Conservation (phyloP, 2,329 filamentous ascomycete species). For the Hypoxylon sp. region DNA sequence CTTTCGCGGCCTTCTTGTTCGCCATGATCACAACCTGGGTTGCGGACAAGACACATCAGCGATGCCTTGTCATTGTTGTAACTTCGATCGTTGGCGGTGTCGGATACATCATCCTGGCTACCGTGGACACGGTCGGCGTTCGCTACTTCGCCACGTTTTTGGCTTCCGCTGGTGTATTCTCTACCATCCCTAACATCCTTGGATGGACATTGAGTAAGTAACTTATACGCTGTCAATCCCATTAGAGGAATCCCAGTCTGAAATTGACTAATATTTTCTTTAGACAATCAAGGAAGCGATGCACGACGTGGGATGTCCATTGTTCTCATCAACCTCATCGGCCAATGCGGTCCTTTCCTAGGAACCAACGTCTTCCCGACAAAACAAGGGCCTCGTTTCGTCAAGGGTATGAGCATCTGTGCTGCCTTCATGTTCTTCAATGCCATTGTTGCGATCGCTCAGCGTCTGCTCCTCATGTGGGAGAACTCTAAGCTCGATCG, state of each 20-base stretch:
- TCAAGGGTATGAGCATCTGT: conserved; percentile 42
- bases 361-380: conserved; percentile 41
- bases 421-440: conserved; percentile 44
- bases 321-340: conserved; percentile 42
- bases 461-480: conserved; percentile 37
- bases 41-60: conserved; percentile 42
- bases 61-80: conserved; percentile 38
- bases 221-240: background rate
- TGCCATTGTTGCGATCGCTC: conserved; percentile 36
- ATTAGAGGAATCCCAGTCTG: background rate
- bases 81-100: conserved; percentile 37
- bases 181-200: conserved; percentile 42
- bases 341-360: conserved; percentile 43
- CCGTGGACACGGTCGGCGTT: conserved; percentile 47
- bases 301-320: conserved; percentile 40
- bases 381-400: conserved; percentile 31
- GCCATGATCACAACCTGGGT: conserved; percentile 41
- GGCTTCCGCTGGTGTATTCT: conserved; percentile 52
- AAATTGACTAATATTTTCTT: conserved; percentile 11
- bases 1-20: conserved; percentile 40
- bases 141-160: conserved; percentile 60
- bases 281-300: conserved; percentile 44
- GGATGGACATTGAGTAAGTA: conserved; percentile 40
- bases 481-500: conserved; percentile 39
- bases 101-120: conserved; percentile 44